A percentile compares a stretch with the other conserved stretches of the same genome.
Conservation (phyloP, 257 asterid genomes). For the Forsythia suspensa region DNA sequence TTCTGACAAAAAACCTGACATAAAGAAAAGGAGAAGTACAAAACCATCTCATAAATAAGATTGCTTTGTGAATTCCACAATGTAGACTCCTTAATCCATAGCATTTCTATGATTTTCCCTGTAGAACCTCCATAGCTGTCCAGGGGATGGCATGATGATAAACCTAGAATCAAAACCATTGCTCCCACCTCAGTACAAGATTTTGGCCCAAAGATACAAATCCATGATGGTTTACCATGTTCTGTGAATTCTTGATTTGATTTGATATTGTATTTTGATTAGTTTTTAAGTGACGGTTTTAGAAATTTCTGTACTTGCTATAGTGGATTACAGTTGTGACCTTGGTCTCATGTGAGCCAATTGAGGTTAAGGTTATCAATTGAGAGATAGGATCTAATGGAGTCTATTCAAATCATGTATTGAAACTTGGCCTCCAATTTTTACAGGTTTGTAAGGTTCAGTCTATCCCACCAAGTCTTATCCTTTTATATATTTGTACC, state of each 20-base stretch:
- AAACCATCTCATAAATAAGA: neutral
- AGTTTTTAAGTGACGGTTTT: neutral
- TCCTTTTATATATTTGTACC: neutral
- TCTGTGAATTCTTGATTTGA: neutral
- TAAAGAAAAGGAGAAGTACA: neutral
- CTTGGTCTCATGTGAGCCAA: neutral
- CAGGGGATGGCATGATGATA: conserved; percentile 3
- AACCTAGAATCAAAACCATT: neutral
- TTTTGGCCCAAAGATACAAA: neutral
- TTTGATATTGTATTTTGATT: neutral
- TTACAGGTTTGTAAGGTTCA: neutral
- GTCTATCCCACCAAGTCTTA: neutral
- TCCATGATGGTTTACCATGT: neutral
- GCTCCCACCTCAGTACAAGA: neutral
- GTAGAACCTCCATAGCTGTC: conserved; percentile 4
- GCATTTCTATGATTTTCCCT: neutral
- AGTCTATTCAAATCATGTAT: neutral
- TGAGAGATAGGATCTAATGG: neutral
- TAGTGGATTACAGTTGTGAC: neutral
- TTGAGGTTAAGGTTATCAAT: neutral
- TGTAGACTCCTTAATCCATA: neutral
- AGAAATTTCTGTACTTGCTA: neutral
- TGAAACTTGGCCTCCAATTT: neutral
- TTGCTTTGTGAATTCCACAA: neutral
- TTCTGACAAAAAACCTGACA: neutral